Evolutionary conservation across 2,329 filamentous ascomycete species (phyloP).

Genomic region (Myotisia sp.): DNA sequence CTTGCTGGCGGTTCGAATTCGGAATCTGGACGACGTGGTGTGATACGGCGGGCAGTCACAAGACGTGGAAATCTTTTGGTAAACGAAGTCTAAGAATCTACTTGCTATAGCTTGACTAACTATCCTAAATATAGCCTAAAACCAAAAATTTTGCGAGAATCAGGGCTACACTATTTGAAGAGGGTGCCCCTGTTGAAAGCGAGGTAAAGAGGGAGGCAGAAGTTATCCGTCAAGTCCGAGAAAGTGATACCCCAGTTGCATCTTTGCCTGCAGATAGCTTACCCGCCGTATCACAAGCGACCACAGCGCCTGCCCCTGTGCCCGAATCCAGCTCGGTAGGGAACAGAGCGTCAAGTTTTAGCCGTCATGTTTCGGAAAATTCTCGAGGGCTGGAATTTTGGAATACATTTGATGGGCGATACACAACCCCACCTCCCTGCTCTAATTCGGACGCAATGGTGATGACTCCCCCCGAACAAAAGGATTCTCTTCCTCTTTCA

Average conservation of each 20-base stretch:
- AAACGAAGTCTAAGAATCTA: no score
- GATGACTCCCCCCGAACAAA: constrained; percentile 29
- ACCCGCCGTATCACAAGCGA: constrained; percentile 3
- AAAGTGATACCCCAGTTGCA: constrained; percentile 58
- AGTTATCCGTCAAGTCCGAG: constrained; percentile 86
- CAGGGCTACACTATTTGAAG: constrained; percentile 74
- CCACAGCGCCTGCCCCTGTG: constrained; percentile 5
- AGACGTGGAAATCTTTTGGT: constrained; percentile 79
- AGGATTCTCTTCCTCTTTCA: no score
- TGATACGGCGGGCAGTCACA: constrained; percentile 70
- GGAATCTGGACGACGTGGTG: constrained; percentile 51
- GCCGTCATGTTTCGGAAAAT: constrained; percentile 57
- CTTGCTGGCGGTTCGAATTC: constrained; percentile 19
- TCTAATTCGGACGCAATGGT: constrained; percentile 28
- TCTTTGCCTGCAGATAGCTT: constrained; percentile 31
- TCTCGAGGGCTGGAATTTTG: constrained; percentile 61
- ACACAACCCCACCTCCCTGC: constrained; percentile 49
- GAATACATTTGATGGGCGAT: constrained; percentile 61
- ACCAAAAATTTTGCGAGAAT: constrained; percentile 92
- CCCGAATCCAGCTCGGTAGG: constrained; percentile 16
- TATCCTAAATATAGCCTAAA: constrained; percentile 56
- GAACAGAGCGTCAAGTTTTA: constrained; percentile 48
- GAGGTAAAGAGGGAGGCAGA: constrained; percentile 86
- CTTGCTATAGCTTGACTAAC: no score
- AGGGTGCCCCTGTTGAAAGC: constrained; percentile 71